Conservation (phyloP, 2,329 filamentous ascomycete species). For the Neoascochyta sp. region DNA sequence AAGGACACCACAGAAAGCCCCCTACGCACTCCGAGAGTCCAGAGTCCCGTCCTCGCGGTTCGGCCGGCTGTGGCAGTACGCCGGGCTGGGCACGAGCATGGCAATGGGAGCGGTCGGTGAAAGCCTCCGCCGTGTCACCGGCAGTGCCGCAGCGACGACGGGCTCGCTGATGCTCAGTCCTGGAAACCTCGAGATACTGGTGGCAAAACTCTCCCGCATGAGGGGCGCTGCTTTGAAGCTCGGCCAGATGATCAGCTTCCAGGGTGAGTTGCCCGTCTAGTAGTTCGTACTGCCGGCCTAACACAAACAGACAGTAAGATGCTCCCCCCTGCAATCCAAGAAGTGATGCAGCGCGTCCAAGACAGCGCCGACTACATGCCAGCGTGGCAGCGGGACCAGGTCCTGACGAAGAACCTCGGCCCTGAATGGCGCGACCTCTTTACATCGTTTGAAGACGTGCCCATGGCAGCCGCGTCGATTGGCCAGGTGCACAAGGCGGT, state of each 20-base stretch:
- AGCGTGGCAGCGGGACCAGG: slow-evolving; percentile 81
- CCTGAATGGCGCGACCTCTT: slow-evolving; percentile 81
- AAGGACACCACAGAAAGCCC: slow-evolving; percentile 38
- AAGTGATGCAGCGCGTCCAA: slow-evolving; percentile 89
- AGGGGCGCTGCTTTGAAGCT: slow-evolving; percentile 94
- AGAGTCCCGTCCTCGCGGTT: slow-evolving; percentile 84
- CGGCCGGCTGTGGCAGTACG: slow-evolving; percentile 89
- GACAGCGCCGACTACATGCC: slow-evolving; percentile 99
- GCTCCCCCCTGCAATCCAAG: slow-evolving; percentile 80
- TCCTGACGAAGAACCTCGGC: slow-evolving; percentile 75
- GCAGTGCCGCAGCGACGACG: slow-evolving; percentile 52
- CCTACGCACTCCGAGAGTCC: slow-evolving; percentile 79
- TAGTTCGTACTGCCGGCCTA: slow-evolving; percentile 1
- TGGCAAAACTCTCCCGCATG: slow-evolving; percentile 92
- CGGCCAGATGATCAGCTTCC: slow-evolving; percentile 97
- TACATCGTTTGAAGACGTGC: slow-evolving; percentile 78
- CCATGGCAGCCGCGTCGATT: slow-evolving; percentile 93
- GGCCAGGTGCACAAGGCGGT: slow-evolving; percentile 90
- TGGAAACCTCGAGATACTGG: slow-evolving; percentile 87
- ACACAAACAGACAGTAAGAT: slow-evolving; percentile 73
- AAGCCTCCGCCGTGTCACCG: slow-evolving; percentile 73
- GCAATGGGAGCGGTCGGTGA: slow-evolving; percentile 87
- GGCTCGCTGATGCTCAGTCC: slow-evolving; percentile 85
- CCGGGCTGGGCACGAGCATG: slow-evolving; percentile 91
- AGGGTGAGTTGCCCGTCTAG: slow-evolving; percentile 47